Percentiles rank a stretch among this genome's conserved stretches.
phyloP scores from a whole-genome alignment of 1,284 basidiomycete genomes.

The Wolfiporia cocos region DNA sequence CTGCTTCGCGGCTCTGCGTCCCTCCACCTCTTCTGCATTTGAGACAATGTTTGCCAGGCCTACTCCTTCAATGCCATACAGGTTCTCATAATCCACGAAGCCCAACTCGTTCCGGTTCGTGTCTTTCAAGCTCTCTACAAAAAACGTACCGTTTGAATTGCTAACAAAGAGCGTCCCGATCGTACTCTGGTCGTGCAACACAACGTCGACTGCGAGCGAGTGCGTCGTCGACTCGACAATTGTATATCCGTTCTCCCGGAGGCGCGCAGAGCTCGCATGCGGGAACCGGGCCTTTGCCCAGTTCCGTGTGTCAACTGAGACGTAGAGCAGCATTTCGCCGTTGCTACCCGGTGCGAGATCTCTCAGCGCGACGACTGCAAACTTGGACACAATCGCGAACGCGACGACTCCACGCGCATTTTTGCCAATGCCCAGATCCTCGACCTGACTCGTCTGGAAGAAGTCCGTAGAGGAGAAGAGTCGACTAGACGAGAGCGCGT shows the following conservation, averaged over 20 bases:
- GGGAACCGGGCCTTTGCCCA: conserved; percentile 88
- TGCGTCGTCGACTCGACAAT: conserved; percentile 92
- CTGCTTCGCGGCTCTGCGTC: conserved; percentile 56
- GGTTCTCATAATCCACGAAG: conserved; percentile 90
- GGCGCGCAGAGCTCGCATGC: conserved; percentile 71
- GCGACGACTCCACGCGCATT: conserved; percentile 82
- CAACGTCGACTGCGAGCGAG: conserved; percentile 91
- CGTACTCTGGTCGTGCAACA: conserved; percentile 64
- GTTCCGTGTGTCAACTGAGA: conserved; percentile 71
- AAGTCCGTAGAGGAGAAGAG: conserved; percentile 83
- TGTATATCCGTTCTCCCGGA: conserved; percentile 91
- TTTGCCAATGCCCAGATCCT: conserved; percentile 82
- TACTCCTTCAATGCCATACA: conserved; percentile 91
- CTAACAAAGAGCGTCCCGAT: conserved; percentile 93
- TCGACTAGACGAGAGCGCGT: conserved; percentile 59
- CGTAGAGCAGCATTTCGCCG: conserved; percentile 81
- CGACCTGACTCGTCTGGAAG: conserved; percentile 58
- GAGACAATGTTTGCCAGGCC: conserved; percentile 85
- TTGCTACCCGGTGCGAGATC: conserved; percentile 44
- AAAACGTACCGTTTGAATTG: conserved; percentile 93
- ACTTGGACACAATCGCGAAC: conserved; percentile 87
- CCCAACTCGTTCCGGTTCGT: conserved; percentile 88
- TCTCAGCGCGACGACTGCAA: conserved; percentile 82
- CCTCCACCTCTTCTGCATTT: conserved; percentile 80
- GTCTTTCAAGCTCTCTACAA: conserved; percentile 86